Evolutionary conservation across 495 filamentous ascomycete species (phyloP), one percentile per base, ranked within the genome.

Genomic region (Tuber magnatum): DNA sequence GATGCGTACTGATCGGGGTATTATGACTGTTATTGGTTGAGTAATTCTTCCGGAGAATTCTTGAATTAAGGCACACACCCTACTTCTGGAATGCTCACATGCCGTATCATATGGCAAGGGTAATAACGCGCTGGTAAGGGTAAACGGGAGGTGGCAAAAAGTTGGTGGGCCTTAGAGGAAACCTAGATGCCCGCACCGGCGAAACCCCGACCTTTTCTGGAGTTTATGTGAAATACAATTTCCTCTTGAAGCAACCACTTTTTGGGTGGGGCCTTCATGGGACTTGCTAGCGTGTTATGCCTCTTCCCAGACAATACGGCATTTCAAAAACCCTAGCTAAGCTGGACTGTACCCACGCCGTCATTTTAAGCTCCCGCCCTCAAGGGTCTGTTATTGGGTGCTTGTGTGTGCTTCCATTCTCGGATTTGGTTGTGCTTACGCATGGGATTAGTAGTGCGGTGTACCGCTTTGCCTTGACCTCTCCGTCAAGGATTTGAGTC

Each of bases 211-310:
- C n/a, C 4, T 28, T 1, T n/a, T 3, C 2, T 32, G 10, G n/a
- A 10, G 3, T 4, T 14, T 28, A 14, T 61, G 24, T 28, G 51
- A 28, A 61, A 12, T 28, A 61, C 12, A 14, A 28, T 61, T 28
- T 14, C 51, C n/a, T 32, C 9, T 28, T 61, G n/a, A 3, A 46
- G 43, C 18, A 46, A 5, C 5, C 5, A 5, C 43, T 46, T 16
- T 22, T 46, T 16, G 0, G 43, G 43, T 16, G 3, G 5, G 16
- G 43, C 43, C 4, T 46, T 28, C 48, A n/a, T 6, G 9, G n/a
- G 0, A 6, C 48, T 10, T 24, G 3, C 22, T n/a, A n/a, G 8
- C 0, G 22, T 0, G 24, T 9, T 51, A 0, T 24, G 8, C 8
- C 3, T 51, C 24, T 61, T 61, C n/a, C 3, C 24, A 5, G 51